phyloP scores from a whole-genome alignment of 148 eudicot genomes.

The Diospyros lotus region DNA sequence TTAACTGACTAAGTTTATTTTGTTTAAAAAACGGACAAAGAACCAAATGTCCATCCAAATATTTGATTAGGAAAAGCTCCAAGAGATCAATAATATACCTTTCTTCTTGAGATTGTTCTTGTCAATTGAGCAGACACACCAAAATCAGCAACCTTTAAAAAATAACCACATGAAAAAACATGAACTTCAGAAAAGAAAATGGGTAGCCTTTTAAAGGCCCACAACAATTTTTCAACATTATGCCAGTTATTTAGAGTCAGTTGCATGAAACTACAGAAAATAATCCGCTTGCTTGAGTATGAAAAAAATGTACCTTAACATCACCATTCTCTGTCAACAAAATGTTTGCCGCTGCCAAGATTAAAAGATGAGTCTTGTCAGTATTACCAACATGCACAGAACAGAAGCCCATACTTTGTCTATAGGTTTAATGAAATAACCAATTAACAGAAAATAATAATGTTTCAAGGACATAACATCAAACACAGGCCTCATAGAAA shows the following conservation, averaged over 20 bases:
- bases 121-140: constrained; percentile 97
- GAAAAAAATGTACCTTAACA: constrained; percentile 64
- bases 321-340: constrained; percentile 93
- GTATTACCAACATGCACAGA: constrained; percentile 9
- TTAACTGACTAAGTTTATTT: too few relatives aligned
- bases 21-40: not conserved
- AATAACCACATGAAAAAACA: constrained; percentile 17
- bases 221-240: not conserved
- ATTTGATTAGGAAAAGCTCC: not conserved
- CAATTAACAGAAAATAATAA: not conserved
- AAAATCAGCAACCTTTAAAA: constrained; percentile 86
- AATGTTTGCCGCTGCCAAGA: constrained; percentile 90
- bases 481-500: not conserved
- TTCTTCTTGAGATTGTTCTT: constrained; percentile 90
- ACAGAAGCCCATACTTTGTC: not conserved
- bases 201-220: not conserved
- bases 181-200: constrained; percentile 2
- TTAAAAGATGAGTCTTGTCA: constrained; percentile 19
- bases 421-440: not conserved
- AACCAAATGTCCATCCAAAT: not conserved
- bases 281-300: constrained; percentile 1
- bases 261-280: not conserved
- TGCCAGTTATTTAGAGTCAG: constrained; percentile 4
- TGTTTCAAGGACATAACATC: not conserved
- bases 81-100: constrained; percentile 41